These are phyloP conservation scores for Exserohilum rostratum DNA, from an alignment of 2,329 filamentous ascomycete genomes.

Conservation along the genomic window DNA sequence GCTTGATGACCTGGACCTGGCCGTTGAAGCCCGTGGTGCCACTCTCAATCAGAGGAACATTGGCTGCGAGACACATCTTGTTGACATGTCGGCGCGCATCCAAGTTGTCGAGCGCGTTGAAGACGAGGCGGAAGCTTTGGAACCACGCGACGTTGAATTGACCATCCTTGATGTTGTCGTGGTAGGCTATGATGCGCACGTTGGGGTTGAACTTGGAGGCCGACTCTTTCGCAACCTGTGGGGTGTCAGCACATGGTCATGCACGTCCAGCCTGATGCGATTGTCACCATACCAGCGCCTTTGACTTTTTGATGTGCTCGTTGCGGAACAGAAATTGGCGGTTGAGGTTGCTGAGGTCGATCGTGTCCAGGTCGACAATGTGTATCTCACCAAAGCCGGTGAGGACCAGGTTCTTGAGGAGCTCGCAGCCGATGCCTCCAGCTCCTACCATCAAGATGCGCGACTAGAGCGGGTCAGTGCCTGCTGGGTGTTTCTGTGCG, in stretches of 20 bases:
- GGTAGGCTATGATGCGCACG: slow-evolving; percentile 84
- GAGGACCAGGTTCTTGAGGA: slow-evolving; percentile 94
- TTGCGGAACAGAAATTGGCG: slow-evolving; percentile 96
- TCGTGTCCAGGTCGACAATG: slow-evolving; percentile 96
- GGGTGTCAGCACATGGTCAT: slow-evolving; percentile 25
- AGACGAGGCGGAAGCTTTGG: slow-evolving; percentile 79
- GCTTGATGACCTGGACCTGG: slow-evolving; percentile 95
- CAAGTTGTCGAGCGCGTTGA: slow-evolving; percentile 96
- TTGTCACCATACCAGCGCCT: slow-evolving; percentile 71
- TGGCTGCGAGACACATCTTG: slow-evolving; percentile 91
- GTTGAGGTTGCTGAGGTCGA: slow-evolving; percentile 96
- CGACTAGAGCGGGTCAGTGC: slow-evolving; percentile 62
- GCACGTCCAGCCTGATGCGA: not conserved
- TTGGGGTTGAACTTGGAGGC: slow-evolving; percentile 89
- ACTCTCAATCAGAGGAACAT: slow-evolving; percentile 91
- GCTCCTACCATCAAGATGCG: slow-evolving; percentile 93
- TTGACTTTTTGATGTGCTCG: slow-evolving; percentile 97
- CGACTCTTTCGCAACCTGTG: slow-evolving; percentile 86
- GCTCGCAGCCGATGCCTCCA: slow-evolving; percentile 95
- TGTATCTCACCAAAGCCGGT: slow-evolving; percentile 92
- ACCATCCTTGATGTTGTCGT: slow-evolving; percentile 91
- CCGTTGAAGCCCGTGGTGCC: slow-evolving; percentile 98
- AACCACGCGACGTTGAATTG: slow-evolving; percentile 92
- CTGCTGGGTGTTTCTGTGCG: not conserved
- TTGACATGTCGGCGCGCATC: slow-evolving; percentile 95